A percentile compares a stretch with the other conserved stretches of the same genome.
Evolutionary conservation across 208 protist species (phyloP).

Genomic region (Angomonas ambiguus): DNA sequence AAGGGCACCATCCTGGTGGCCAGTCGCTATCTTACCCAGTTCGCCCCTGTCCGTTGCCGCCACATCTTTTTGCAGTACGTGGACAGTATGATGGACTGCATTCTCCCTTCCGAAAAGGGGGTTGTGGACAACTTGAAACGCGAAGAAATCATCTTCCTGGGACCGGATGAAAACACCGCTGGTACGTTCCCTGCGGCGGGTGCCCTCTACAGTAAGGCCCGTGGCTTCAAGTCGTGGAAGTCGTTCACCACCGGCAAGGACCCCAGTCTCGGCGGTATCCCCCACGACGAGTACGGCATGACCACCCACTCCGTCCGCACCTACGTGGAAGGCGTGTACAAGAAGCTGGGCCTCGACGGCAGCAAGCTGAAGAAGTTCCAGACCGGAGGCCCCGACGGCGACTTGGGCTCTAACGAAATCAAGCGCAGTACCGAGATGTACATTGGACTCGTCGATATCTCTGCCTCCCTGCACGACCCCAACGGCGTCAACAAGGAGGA

Average conservation of each 20-base stretch:
- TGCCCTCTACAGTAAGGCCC: constrained; percentile 73
- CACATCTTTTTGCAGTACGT: constrained; percentile 94
- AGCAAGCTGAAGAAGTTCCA: constrained; percentile 91
- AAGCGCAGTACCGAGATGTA: constrained; percentile 91
- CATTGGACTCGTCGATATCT: constrained; percentile 92
- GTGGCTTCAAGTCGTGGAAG: constrained; percentile 91
- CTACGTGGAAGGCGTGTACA: constrained; percentile 88
- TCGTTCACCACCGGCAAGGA: constrained; percentile 96
- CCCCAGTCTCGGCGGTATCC: constrained; percentile 90
- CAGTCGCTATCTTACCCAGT: constrained; percentile 66
- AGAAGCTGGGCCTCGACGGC: constrained; percentile 85
- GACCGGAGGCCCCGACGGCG: constrained; percentile 95
- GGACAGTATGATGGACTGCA: constrained; percentile 90
- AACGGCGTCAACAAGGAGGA: constrained; percentile 87
- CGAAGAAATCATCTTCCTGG: constrained; percentile 94
- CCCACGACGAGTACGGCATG: constrained; percentile 95
- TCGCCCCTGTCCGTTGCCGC: constrained; percentile 59
- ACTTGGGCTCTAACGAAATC: constrained; percentile 96
- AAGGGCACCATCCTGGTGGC: constrained; percentile 93
- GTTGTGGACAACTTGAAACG: constrained; percentile 79
- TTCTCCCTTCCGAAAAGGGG: constrained; percentile 68
- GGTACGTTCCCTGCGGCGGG: constrained; percentile 76
- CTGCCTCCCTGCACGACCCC: constrained; percentile 93
- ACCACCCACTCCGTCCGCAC: constrained; percentile 93
- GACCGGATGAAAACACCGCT: constrained; percentile 94